phyloP scores from a whole-genome alignment of 2,329 filamentous ascomycete genomes.

The Beauveria australis region DNA sequence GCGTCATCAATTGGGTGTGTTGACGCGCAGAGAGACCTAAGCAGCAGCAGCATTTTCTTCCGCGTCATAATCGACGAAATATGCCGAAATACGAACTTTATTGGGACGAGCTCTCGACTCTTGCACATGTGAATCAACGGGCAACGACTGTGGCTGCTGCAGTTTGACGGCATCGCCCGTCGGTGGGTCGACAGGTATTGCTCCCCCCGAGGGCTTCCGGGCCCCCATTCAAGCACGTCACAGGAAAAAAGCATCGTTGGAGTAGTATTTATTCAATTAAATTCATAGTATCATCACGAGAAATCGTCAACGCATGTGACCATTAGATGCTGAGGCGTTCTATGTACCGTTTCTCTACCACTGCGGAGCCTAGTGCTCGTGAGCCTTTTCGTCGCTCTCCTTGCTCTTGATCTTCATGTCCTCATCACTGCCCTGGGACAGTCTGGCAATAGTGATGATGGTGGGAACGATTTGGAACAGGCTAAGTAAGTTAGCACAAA shows the following conservation, averaged over 20 bases:
- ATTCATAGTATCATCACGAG: slow-evolving; percentile 5
- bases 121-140: background rate
- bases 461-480: slow-evolving; percentile 9
- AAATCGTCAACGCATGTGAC: background rate
- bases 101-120: background rate
- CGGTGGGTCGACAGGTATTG: background rate
- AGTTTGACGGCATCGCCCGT: slow-evolving; percentile 2
- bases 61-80: background rate
- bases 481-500: background rate
- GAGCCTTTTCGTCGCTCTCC: slow-evolving; percentile 2
- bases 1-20: background rate
- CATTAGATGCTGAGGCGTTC: background rate
- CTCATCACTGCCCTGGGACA: slow-evolving; percentile 7
- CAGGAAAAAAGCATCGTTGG: background rate
- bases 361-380: background rate
- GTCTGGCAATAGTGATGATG: slow-evolving; percentile 2
- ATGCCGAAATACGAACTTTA: background rate
- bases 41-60: background rate
- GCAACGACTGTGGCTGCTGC: background rate
- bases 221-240: background rate
- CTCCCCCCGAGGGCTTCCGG: background rate
- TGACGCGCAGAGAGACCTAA: background rate
- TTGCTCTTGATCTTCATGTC: background rate
- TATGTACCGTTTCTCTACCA: slow-evolving; percentile 1
- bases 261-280: background rate